phyloP scores from a whole-genome alignment of 2,329 filamentous ascomycete species.

The Aureobasidium mangrovei region DNA sequence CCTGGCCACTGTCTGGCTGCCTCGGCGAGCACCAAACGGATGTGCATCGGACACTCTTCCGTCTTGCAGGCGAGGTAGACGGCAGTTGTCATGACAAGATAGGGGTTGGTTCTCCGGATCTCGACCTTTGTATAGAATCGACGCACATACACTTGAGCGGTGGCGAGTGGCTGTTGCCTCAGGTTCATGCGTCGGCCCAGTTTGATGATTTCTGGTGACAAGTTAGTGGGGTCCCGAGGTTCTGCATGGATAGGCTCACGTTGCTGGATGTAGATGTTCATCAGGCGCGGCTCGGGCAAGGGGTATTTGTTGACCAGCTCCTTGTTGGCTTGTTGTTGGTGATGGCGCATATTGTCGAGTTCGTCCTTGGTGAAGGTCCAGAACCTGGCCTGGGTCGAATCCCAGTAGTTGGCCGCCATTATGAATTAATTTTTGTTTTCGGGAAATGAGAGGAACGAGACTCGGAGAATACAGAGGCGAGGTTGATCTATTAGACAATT shows the following conservation, averaged over 20 bases:
- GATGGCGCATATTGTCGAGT: constrained; percentile 60
- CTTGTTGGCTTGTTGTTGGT: constrained; percentile 45
- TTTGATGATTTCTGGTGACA: constrained; percentile 59
- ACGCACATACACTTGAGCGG: constrained; percentile 89
- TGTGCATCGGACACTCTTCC: constrained; percentile 95
- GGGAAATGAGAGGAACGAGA: too few species aligned
- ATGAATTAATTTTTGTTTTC: not conserved
- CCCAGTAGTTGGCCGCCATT: constrained; percentile 97
- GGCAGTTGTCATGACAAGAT: constrained; percentile 84
- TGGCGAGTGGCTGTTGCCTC: constrained; percentile 86
- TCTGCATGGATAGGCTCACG: constrained; percentile 45
- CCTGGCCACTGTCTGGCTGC: constrained; percentile 71
- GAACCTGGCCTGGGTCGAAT: constrained; percentile 78
- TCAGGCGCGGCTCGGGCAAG: constrained; percentile 68
- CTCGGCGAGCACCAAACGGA: constrained; percentile 79
- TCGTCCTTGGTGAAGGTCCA: constrained; percentile 87
- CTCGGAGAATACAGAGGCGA: too few species aligned
- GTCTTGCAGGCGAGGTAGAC: constrained; percentile 96
- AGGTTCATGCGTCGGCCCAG: constrained; percentile 76
- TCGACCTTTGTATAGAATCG: constrained; percentile 88
- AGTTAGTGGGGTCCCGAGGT: not conserved
- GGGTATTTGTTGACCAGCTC: constrained; percentile 69
- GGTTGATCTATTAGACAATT: too few species aligned
- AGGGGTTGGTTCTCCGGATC: constrained; percentile 86
- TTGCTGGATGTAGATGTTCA: constrained; percentile 88